These are phyloP conservation scores for Acacia pycnantha DNA, from an alignment of 331 rosid species.

Conservation along the genomic window DNA sequence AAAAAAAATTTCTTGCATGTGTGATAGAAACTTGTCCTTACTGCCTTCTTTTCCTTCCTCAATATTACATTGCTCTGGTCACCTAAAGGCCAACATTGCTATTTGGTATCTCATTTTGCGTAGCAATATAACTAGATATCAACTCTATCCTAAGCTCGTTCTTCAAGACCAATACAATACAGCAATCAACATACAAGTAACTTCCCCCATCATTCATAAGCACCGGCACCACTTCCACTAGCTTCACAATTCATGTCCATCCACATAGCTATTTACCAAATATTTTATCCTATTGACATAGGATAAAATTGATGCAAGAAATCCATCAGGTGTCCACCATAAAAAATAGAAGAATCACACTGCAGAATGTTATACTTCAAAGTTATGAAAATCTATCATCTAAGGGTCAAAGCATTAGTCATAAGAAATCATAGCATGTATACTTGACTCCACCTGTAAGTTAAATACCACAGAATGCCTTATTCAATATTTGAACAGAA, in stretches of 20 bases:
- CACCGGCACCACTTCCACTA: conserved; percentile 25
- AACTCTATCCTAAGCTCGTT: conserved; percentile 9
- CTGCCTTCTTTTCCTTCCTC: conserved; percentile 16
- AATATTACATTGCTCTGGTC: neutral
- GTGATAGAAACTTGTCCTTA: neutral
- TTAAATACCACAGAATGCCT: conserved; percentile 40
- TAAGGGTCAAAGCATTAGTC: conserved; percentile 27
- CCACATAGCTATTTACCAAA: conserved; percentile 26
- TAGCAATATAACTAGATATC: conserved; percentile 3
- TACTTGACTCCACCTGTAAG: conserved; percentile 38
- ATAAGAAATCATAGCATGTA: conserved; percentile 33
- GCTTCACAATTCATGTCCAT: conserved; percentile 34
- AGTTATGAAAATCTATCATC: conserved; percentile 16
- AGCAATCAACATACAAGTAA: conserved; percentile 14
- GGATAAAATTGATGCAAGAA: conserved; percentile 21
- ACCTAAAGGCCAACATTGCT: conserved; percentile 25
- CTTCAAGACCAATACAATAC: conserved; percentile 17
- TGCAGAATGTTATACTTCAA: conserved; percentile 19
- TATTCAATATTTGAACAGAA: conserved; percentile 44
- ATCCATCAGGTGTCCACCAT: conserved; percentile 20
- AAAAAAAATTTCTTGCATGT: neutral
- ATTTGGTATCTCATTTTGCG: conserved; percentile 15
- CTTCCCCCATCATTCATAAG: conserved; percentile 25
- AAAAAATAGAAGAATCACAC: conserved; percentile 13
- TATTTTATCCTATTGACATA: conserved; percentile 33